Evolutionary conservation across 2,329 filamentous ascomycete genomes (phyloP), one percentile per base, ranked within the genome.

Genomic region (Endothia cerciana): DNA sequence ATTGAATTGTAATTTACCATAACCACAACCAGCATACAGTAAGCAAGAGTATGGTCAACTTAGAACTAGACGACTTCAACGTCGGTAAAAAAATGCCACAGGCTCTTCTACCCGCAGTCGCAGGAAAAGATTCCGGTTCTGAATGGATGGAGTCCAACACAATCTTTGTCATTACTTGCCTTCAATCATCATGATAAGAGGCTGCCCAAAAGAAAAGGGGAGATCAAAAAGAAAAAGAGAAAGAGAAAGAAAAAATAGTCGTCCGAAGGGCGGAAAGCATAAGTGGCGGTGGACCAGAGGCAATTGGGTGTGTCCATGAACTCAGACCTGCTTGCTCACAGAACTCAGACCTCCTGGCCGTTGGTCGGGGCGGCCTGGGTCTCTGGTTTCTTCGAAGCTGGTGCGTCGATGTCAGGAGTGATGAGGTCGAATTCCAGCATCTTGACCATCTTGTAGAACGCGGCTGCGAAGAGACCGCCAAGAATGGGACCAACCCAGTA

Each of bases 401-500:
- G 64, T 17, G 41, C 64, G 49, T 66, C 57, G 22, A 68, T 56
- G 49, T 68, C 47, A 15, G 66, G 66, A 22, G 63, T 85, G 64
- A 78, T 79, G 15, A 77, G 81, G 69, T 82, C 76, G 72, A 86
- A 87, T 63, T 86, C 79, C 40, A 87, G 75, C 38, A 76, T 72
- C 72, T 84, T 85, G 63, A 87, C 75, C 3, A 83, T 68, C 65
- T 78, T 79, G 75, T 85, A 87, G 25, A 85, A 77, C 8, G 67
- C 75, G n/a, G 77, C 80, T 1, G 85, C 83, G 17, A 87, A 72
- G 6, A 83, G 60, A 0, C 81, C 71, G 0, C 85, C 85, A 60
- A 85, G 74, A 11, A 80, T 73, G 1, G 85, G 85, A 0, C 84
- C 85, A 13, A 87, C 70, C 80, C 82, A 85, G 75, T 84, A 85